Conservation (phyloP, 2,329 filamentous ascomycete species). For the Meredithiella fracta region DNA sequence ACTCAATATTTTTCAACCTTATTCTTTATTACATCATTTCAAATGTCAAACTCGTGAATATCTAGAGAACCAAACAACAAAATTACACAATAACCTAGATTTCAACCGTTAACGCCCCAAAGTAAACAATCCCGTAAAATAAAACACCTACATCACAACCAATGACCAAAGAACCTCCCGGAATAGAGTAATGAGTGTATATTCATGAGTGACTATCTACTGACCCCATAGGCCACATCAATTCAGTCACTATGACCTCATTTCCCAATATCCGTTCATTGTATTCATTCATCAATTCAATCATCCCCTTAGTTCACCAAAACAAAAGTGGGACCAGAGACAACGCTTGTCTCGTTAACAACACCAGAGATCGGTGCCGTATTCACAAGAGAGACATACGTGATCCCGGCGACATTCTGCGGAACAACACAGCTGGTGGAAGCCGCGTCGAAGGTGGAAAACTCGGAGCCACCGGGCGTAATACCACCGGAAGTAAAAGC, state of each 20-base stretch:
- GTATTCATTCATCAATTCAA: not conserved
- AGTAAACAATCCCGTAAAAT: too few relatives aligned
- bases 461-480: constrained; percentile 40
- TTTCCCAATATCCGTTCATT: not conserved
- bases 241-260: not conserved
- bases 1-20: too few relatives aligned
- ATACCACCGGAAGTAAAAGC: constrained; percentile 48
- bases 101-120: too few relatives aligned
- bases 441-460: constrained; percentile 35
- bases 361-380: constrained; percentile 31
- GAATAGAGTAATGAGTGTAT: too few relatives aligned
- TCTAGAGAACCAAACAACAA: too few relatives aligned
- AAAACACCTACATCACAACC: too few relatives aligned
- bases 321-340: constrained; percentile 48
- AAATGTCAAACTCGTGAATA: too few relatives aligned
- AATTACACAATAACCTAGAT: too few relatives aligned
- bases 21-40: too few relatives aligned
- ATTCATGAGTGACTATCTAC: too few relatives aligned
- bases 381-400: constrained; percentile 51
- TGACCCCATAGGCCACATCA: not conserved
- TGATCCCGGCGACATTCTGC: constrained; percentile 43
- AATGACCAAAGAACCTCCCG: too few relatives aligned
- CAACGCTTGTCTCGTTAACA: constrained; percentile 44
- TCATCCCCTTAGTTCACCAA: constrained; percentile 28
- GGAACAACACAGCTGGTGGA: constrained; percentile 44